Evolutionary conservation across 202 grass and related monocot species (phyloP), one percentile per base, ranked within the genome.

Genomic region (Schoenoplectus tabernaemontani): DNA sequence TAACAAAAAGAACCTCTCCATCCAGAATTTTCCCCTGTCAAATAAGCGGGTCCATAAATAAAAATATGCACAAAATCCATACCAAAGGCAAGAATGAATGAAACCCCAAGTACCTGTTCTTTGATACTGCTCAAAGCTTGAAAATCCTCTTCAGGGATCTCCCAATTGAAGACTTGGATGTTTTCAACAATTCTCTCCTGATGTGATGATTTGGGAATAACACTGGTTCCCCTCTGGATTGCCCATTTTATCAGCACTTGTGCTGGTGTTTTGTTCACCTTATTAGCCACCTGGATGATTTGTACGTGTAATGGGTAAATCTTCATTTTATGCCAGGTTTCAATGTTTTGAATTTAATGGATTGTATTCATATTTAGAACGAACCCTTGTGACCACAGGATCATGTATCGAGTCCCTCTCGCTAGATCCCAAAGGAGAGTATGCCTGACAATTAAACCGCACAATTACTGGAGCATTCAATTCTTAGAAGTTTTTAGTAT

Each of bases 131-230:
- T 93, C 86, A 97, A 62, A 82, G 67, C 81, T 44, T 86, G 37
- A 39, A 97, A 91, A 64, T 93, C 90, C 9, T 89, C 90, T 42
- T 90, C 87, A 15, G 89, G 84, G 44, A 96, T 96, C 63, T 85
- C 79, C 90, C 93, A 91, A 43, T 86, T 90, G 32, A 97, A 93
- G 38, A 91, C 84, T 61, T 89, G 88, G n/a, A 93, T 89, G 43
- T 93, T 93, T 69, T 97, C 93, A 69, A 83, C 90, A 33, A 93
- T 93, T 58, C 93, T 89, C 74, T 89, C 93, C n/a, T 86, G 82
- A 60, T 93, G 83, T 38, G 81, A 91, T 34, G 93, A 93, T 34
- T 97, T 97, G 2, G 93, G 90, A 17, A 97, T 91, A 10, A 89
- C 90, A 5, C 88, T 96, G 4, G 93, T 96, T 22, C 90, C 86